Evolutionary conservation across 2,329 filamentous ascomycete genomes (phyloP).

Genomic region (Aspergillus vadensis): DNA sequence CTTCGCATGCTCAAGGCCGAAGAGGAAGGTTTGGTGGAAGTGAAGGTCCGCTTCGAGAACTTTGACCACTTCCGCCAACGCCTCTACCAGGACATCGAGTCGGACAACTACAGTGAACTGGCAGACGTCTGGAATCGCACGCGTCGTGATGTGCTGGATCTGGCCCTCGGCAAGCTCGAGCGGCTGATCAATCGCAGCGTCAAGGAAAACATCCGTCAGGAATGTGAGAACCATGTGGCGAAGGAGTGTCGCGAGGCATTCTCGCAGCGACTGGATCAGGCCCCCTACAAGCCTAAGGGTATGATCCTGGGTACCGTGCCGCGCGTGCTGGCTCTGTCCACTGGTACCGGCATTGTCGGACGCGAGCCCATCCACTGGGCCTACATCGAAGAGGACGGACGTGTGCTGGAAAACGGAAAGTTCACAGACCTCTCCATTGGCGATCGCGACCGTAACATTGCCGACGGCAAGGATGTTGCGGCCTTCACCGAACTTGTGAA

Average conservation of each 20-base stretch:
- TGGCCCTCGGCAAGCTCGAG: constrained; percentile 79
- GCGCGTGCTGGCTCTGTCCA: constrained; percentile 82
- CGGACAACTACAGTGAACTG: constrained; percentile 91
- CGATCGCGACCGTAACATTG: constrained; percentile 66
- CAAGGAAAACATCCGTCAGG: constrained; percentile 89
- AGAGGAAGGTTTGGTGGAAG: constrained; percentile 86
- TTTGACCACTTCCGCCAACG: constrained; percentile 74
- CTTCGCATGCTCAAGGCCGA: constrained; percentile 97
- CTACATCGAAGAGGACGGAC: constrained; percentile 89
- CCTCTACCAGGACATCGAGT: constrained; percentile 81
- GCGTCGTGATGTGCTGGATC: constrained; percentile 79
- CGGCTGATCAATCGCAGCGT: constrained; percentile 84
- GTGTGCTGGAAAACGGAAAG: constrained; percentile 85
- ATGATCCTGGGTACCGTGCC: constrained; percentile 87
- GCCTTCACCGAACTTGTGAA: constrained; percentile 78
- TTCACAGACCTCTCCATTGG: constrained; percentile 73
- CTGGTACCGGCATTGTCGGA: constrained; percentile 75
- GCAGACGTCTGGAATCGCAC: constrained; percentile 94
- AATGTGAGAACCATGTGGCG: constrained; percentile 91
- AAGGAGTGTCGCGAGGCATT: constrained; percentile 86
- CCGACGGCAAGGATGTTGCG: constrained; percentile 65
- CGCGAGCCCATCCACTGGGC: constrained; percentile 83
- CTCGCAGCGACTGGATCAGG: constrained; percentile 86
- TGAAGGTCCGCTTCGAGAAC: constrained; percentile 75
- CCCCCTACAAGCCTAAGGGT: constrained; percentile 91